Conservation (phyloP, 129 eudicot genomes). For the Flaveria bidentis region DNA sequence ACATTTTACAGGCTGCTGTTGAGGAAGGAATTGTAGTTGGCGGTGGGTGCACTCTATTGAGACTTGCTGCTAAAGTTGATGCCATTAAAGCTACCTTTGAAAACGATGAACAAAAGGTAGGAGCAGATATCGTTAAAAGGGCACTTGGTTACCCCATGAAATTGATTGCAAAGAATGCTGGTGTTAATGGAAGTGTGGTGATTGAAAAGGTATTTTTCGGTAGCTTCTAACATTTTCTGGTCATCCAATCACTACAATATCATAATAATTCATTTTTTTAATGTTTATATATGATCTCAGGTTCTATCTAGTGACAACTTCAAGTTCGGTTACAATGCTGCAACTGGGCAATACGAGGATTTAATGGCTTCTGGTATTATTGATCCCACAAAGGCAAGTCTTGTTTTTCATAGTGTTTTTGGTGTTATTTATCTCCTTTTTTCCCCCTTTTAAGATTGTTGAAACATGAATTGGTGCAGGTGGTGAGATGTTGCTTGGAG, state of each 20-base stretch:
- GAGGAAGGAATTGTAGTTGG: slow-evolving; percentile 90
- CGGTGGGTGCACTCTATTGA: slow-evolving; percentile 75
- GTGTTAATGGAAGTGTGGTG: slow-evolving; percentile 56
- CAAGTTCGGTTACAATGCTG: slow-evolving; percentile 47
- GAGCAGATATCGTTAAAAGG: slow-evolving; percentile 51
- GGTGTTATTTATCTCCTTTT: neutral
- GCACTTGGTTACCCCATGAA: slow-evolving; percentile 53
- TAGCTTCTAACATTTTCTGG: neutral
- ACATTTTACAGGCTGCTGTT: slow-evolving; percentile 61
- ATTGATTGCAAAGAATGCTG: slow-evolving; percentile 53
- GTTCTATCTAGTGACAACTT: slow-evolving; percentile 28
- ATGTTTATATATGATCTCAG: slow-evolving; percentile 4
- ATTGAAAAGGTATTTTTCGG: slow-evolving; percentile 43
- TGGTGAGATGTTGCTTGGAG: slow-evolving; percentile 61
- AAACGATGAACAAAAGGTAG: slow-evolving; percentile 71
- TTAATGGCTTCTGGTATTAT: slow-evolving; percentile 56
- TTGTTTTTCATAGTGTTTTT: neutral
- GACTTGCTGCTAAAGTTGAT: slow-evolving; percentile 75
- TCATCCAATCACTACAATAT: neutral
- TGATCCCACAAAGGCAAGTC: slow-evolving; percentile 48
- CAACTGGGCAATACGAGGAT: slow-evolving; percentile 56
- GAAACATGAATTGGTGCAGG: slow-evolving; percentile 22
- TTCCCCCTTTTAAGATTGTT: neutral
- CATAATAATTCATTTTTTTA: neutral
- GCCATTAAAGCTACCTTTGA: slow-evolving; percentile 62